phyloP scores from a whole-genome alignment of 1,284 basidiomycete genomes.

The Apiotrichum gamsii region DNA sequence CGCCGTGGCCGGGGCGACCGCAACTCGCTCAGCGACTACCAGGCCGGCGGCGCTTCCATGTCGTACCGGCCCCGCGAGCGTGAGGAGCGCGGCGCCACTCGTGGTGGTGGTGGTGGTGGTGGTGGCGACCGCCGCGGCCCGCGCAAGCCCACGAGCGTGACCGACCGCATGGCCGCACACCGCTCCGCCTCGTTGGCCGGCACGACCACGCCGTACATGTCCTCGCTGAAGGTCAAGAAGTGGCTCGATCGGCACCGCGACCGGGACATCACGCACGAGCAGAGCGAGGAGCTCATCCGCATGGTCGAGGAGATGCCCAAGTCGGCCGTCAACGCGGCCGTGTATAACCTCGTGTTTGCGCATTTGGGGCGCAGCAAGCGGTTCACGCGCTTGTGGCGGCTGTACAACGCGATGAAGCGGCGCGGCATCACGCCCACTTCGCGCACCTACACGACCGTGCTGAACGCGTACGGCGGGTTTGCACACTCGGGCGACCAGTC shows the following conservation, averaged over 20 bases:
- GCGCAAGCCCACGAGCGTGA: too few species aligned
- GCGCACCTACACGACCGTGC: slow-evolving; percentile 40
- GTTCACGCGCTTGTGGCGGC: slow-evolving; percentile 36
- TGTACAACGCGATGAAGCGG: slow-evolving; percentile 48
- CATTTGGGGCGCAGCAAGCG: slow-evolving; percentile 32
- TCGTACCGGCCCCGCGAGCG: too few species aligned
- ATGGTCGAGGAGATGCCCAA: slow-evolving; percentile 25
- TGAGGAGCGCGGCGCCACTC: too few species aligned
- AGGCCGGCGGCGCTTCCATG: too few species aligned
- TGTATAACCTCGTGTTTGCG: slow-evolving; percentile 40
- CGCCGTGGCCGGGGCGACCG: too few species aligned
- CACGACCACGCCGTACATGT: slow-evolving; percentile 1
- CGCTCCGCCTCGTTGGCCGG: too few species aligned
- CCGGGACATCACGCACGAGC: slow-evolving; percentile 13
- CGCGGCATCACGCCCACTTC: slow-evolving; percentile 35
- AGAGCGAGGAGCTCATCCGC: slow-evolving; percentile 24
- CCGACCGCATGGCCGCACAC: too few species aligned
- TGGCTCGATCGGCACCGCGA: slow-evolving; percentile 21
- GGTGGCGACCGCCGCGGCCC: too few species aligned
- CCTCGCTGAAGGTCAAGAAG: slow-evolving; percentile 13
- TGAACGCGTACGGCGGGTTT: slow-evolving; percentile 39
- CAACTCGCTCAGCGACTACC: too few species aligned
- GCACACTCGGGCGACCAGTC: slow-evolving; percentile 13
- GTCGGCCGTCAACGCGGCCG: slow-evolving; percentile 32
- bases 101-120: too few species aligned